Base-by-base conservation (phyloP, 176 grass and related monocot genomes). In the Cenchrus fungigraminus region DNA sequence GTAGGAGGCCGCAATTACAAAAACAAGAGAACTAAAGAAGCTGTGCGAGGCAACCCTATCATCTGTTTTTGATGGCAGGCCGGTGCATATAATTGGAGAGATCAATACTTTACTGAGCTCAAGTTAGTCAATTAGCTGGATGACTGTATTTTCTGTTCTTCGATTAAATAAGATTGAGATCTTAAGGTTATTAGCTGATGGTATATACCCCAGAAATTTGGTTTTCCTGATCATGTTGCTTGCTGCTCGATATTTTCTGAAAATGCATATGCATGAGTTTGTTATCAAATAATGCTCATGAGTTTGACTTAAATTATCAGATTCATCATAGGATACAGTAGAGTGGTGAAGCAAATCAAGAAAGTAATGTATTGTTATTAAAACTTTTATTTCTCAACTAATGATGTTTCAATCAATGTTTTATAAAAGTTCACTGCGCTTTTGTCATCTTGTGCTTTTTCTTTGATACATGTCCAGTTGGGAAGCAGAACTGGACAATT, bases 41-140 rank as follows among this genome's bases (percentile, higher is more conserved):
- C 79, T 94, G 55, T 96, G 91, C 25, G 93, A 99, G 79, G 74
- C 52, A 50, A 94, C 91, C n/a, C 58, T 99, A 43, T 99, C 97
- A 64, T 78, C 93, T 45, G 87, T 96, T 85, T 99, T 99, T 62
- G 93, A 99, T 84, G 88, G 97, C 67, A 92, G 97, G 57, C 93
- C 91, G 8, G 93, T 96, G 46, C 85, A 96, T 79, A 96, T 99
- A 86, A 96, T 94, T 86, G 93, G 97, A 75, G 91, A 99, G 71
- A 99, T 96, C 74, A 99, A 99, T 86, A 87, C 74, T 81, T 67
- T 96, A 31, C 59, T 96, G 40, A 91, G 83, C 80, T 87, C 93
- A 6, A 86, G 68, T 82, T 84, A 92, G 89, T 93, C 85, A 89
- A 46, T 91, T 82, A 77, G 71, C 60, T 19, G 82, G 74, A 84